phyloP scores from a whole-genome alignment of 495 filamentous ascomycete genomes.

The Pseudoneurospora amorphoporcata region DNA sequence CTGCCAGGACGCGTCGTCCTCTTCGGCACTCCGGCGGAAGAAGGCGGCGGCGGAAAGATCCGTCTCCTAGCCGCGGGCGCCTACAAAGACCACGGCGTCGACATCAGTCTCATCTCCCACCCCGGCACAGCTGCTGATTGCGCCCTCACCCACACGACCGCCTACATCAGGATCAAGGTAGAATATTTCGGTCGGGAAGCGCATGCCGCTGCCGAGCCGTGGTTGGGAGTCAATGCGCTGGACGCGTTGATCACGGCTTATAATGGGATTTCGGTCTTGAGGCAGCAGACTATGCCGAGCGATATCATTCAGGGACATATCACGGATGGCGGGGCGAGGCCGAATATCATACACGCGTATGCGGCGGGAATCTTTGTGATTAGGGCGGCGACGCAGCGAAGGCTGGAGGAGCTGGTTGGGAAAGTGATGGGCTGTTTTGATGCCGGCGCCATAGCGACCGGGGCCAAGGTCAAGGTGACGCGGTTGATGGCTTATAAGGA shows the following conservation, averaged over 20 bases:
- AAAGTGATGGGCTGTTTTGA: slow-evolving; percentile 49
- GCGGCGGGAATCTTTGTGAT: slow-evolving; percentile 44
- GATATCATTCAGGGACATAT: slow-evolving; percentile 52
- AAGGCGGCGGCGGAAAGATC: slow-evolving; percentile 54
- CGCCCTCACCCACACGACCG: slow-evolving; percentile 38
- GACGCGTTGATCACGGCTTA: slow-evolving; percentile 53
- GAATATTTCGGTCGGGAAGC: slow-evolving; percentile 42
- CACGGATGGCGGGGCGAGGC: slow-evolving; percentile 45
- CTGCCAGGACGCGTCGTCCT: slow-evolving; percentile 49
- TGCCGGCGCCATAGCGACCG: slow-evolving; percentile 51
- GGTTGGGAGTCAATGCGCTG: slow-evolving; percentile 54
- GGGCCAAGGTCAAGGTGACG: slow-evolving; percentile 41
- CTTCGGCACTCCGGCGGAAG: slow-evolving; percentile 63
- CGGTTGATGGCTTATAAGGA: slow-evolving; percentile 43
- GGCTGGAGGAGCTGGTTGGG: slow-evolving; percentile 36
- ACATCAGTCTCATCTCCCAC: slow-evolving; percentile 56
- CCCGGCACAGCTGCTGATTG: slow-evolving; percentile 34
- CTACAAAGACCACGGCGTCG: slow-evolving; percentile 46
- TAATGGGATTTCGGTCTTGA: slow-evolving; percentile 49
- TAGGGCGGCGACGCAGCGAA: slow-evolving; percentile 35
- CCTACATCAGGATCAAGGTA: slow-evolving; percentile 36
- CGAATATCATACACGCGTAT: slow-evolving; percentile 53
- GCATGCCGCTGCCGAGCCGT: slow-evolving; percentile 53
- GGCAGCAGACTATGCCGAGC: slow-evolving; percentile 53
- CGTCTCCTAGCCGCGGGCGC: slow-evolving; percentile 52